A percentile compares a stretch with the other conserved stretches of the same genome.
phyloP scores from a whole-genome alignment of 2,329 filamentous ascomycete species.

The Trichoderma arundinaceum region DNA sequence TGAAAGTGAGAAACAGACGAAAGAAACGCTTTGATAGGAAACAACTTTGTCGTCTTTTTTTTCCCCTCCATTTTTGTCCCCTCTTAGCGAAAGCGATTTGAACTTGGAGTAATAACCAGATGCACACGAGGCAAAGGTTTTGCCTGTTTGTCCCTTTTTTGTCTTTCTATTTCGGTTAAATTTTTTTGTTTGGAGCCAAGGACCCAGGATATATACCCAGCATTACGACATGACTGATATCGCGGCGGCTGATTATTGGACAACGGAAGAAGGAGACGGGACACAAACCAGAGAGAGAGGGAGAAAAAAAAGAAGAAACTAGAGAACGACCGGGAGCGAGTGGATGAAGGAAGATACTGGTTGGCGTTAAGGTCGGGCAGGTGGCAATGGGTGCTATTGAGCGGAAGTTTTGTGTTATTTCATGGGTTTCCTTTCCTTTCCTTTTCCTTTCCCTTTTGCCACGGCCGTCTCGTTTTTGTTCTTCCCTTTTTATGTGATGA shows the following conservation, averaged over 20 bases:
- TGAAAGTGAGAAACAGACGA: conserved; percentile 27
- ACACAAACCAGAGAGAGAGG: neutral
- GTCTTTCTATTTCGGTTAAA: conserved; percentile 12
- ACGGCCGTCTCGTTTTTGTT: conserved; percentile 14
- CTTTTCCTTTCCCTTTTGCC: conserved; percentile 7
- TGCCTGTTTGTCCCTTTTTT: conserved; percentile 28
- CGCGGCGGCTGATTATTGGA: conserved; percentile 29
- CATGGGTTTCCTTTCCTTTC: neutral
- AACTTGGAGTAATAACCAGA: conserved; percentile 10
- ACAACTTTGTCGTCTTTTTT: conserved; percentile 5
- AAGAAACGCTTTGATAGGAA: neutral
- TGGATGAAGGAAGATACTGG: neutral
- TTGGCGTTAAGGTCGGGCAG: conserved; percentile 29
- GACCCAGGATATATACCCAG: conserved; percentile 43
- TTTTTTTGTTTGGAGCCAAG: conserved; percentile 33
- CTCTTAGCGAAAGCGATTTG: conserved; percentile 15
- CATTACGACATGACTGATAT: conserved; percentile 35
- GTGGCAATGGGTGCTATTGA: conserved; percentile 15
- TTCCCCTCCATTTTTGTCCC: neutral
- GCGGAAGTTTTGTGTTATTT: neutral
- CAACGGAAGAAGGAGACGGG: neutral
- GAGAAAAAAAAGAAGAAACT: conserved; percentile 3
- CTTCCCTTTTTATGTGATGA: conserved; percentile 1
- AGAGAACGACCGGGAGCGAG: neutral
- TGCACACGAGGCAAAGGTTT: conserved; percentile 7